Evolutionary conservation across 148 eudicot species (phyloP).

Genomic region (Cornus florida): DNA sequence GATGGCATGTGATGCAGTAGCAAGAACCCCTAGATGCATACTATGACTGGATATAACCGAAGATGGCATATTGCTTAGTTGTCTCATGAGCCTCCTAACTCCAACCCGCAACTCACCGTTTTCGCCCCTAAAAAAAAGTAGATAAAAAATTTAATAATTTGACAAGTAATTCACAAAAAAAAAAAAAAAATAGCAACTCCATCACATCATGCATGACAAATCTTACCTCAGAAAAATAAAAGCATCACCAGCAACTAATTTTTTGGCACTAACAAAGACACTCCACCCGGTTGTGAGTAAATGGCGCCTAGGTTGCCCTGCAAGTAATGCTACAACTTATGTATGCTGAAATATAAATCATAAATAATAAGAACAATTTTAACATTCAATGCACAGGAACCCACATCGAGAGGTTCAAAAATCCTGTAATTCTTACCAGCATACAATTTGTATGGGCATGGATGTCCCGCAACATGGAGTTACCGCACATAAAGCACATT

Average conservation of each 20-base stretch:
- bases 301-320: constrained; percentile 88
- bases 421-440: background rate
- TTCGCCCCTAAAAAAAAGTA: constrained; percentile 47
- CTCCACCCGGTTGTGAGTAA: constrained; percentile 89
- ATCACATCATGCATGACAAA: background rate
- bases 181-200: background rate
- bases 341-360: too few species aligned
- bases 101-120: constrained; percentile 79
- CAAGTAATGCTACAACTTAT: constrained; percentile 5
- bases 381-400: background rate
- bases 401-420: background rate
- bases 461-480: background rate
- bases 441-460: background rate
- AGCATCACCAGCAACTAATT: constrained; percentile 80
- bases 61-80: constrained; percentile 66
- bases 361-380: background rate
- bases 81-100: constrained; percentile 70
- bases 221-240: constrained; percentile 70
- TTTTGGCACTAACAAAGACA: constrained; percentile 81
- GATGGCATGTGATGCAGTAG: constrained; percentile 82
- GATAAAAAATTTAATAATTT: too few species aligned
- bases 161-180: too few species aligned
- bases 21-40: constrained; percentile 87
- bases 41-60: constrained; percentile 87
- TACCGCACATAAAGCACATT: background rate